A percentile compares a stretch with the other conserved stretches of the same genome.
Conservation (phyloP, 352 stramenopile species). For the Pythium dissimile region DNA sequence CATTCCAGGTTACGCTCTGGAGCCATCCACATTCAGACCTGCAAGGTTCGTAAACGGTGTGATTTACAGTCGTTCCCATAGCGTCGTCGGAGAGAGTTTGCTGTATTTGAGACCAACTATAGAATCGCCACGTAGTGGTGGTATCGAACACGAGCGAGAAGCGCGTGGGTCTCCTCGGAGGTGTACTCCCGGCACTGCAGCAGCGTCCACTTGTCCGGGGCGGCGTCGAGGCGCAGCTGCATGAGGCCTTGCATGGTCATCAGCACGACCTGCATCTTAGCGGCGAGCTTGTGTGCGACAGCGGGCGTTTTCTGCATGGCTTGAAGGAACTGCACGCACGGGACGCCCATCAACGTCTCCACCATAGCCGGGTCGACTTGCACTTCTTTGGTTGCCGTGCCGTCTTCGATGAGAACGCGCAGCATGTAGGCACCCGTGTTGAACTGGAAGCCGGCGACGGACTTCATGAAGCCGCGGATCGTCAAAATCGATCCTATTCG, state of each 20-base stretch:
- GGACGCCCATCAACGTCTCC: slow-evolving; percentile 67
- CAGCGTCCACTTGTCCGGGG: slow-evolving; percentile 35
- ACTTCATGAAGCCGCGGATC: slow-evolving; percentile 78
- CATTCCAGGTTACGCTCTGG: too few species aligned
- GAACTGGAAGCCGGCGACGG: slow-evolving; percentile 79
- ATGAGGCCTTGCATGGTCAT: slow-evolving; percentile 83
- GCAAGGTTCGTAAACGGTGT: too few species aligned
- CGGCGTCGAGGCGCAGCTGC: slow-evolving; percentile 31
- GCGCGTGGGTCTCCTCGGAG: slow-evolving; percentile 27
- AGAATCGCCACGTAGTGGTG: too few species aligned
- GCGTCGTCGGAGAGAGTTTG: not conserved
- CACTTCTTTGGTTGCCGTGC: slow-evolving; percentile 49
- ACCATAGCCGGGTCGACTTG: slow-evolving; percentile 57
- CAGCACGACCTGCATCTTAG: slow-evolving; percentile 75
- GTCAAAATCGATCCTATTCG: slow-evolving; percentile 8
- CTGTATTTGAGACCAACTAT: not conserved
- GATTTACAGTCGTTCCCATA: not conserved
- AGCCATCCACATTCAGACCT: too few species aligned
- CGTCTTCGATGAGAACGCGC: slow-evolving; percentile 74
- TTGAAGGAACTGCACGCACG: slow-evolving; percentile 59
- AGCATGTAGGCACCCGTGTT: slow-evolving; percentile 65
- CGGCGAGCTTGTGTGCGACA: slow-evolving; percentile 58
- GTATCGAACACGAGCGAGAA: slow-evolving; percentile 46
- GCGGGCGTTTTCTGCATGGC: slow-evolving; percentile 62
- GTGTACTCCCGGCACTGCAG: slow-evolving; percentile 48